phyloP scores from a whole-genome alignment of 441 rosid genomes.

The Euphorbia schlechtendalii region DNA sequence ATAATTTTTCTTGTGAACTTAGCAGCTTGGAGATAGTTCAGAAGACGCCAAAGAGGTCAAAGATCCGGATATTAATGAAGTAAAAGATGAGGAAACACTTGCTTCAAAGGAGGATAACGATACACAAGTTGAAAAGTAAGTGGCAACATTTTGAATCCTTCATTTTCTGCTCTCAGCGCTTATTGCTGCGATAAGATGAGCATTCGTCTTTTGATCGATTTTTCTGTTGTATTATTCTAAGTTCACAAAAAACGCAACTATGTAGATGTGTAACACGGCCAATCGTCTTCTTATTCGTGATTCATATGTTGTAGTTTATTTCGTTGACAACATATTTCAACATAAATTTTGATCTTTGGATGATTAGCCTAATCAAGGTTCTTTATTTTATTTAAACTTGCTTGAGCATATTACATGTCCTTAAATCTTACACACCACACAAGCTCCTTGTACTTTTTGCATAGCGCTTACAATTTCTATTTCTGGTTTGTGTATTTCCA shows the following conservation, averaged over 20 bases:
- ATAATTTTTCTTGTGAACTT: slow-evolving; percentile 15
- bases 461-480: background rate
- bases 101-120: slow-evolving; percentile 14
- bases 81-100: slow-evolving; percentile 32
- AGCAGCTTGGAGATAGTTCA: slow-evolving; percentile 52
- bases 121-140: slow-evolving; percentile 26
- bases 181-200: background rate
- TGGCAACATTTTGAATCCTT: slow-evolving; percentile 3
- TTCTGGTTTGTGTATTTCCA: no score
- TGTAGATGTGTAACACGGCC: slow-evolving; percentile 10
- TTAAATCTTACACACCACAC: no score
- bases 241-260: background rate
- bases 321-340: background rate
- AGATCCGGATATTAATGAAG: slow-evolving; percentile 18
- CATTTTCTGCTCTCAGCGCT: slow-evolving; percentile 6
- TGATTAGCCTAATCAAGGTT: background rate
- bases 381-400: background rate
- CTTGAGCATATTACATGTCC: background rate
- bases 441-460: background rate
- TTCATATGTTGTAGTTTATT: background rate
- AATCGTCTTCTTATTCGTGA: slow-evolving; percentile 4
- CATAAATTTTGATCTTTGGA: slow-evolving; percentile 3
- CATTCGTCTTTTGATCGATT: background rate
- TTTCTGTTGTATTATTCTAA: background rate
- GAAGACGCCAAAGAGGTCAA: slow-evolving; percentile 34